Base-by-base conservation (phyloP, 148 eudicot genomes). In the Euryodendron excelsum region DNA sequence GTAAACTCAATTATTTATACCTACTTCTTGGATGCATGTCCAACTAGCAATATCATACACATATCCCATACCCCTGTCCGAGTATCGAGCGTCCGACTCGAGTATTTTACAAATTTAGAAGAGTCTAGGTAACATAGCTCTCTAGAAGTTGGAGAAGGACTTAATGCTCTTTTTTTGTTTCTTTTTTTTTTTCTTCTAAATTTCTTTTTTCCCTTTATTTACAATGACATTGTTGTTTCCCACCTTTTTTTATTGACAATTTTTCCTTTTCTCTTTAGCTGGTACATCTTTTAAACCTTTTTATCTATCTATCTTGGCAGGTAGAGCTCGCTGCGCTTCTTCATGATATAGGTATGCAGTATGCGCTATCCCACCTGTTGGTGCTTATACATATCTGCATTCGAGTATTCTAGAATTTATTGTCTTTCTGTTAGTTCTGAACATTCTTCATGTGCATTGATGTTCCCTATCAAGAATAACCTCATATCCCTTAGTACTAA, bases 301-400 rank as follows among this genome's bases (percentile, higher is more conserved):
- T 74, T 58, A n/a, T 59, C 27, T 75, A 52, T 65, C 58, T 79
- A 1, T 60, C 25, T 70, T 82, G 79, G 84, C 83, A 93, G 98
- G 98, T 93, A 72, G 96, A 94, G 83, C 91, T 96, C 69, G 95
- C 99, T 84, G 99, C 98, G 13, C 95, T 96, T 85, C 92, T 96
- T 56, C 98, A 94, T 83, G 98, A 94, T 80, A 91, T 94, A 80
- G 98, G 98, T 93, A 84, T 62, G 20, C 37, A 15, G 8, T 61
- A 5, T 12, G n/a, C n/a, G n/a, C n/a, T n/a, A n/a, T n/a, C 36
- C 72, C 23, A 33, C 39, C 50, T 73, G 45, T 41, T 39, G 18
- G 31, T 28, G 50, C 63, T 63, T 64, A 1, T 6, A 33, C 30
- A 7, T 55, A 17, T 30, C 53, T n/a, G 23, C 50, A 34, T 7